These are phyloP conservation scores for Saccharomyces paradoxus DNA, from an alignment of 805 yeast species.

Conservation along the genomic window DNA sequence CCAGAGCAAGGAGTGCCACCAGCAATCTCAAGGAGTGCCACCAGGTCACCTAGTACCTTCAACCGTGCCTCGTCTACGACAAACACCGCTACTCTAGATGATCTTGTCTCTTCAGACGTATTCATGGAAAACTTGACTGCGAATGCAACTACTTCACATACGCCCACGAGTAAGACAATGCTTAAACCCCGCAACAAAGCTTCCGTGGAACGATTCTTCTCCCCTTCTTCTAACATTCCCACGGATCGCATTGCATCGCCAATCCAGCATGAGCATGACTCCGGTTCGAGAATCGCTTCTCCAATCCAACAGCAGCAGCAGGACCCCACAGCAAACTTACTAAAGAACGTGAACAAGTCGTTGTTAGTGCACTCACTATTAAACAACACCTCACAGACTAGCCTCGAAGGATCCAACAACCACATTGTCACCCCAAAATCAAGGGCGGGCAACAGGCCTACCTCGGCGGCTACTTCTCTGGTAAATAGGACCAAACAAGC, in stretches of 20 bases:
- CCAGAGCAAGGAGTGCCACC: not conserved
- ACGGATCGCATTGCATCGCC: not conserved
- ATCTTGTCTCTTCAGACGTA: conserved; percentile 24
- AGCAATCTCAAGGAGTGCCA: conserved; percentile 4
- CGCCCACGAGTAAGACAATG: conserved; percentile 18
- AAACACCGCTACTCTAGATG: conserved; percentile 4
- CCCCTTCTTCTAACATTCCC: conserved; percentile 21
- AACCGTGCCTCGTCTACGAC: not conserved
- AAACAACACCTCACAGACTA: conserved; percentile 15
- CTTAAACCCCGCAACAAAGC: conserved; percentile 15
- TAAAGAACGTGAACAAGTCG: conserved; percentile 25
- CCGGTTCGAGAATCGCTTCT: conserved; percentile 2
- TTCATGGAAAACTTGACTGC: conserved; percentile 33
- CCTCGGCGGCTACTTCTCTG: not conserved
- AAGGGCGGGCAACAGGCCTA: not conserved
- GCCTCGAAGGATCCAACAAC: conserved; percentile 12
- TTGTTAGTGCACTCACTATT: conserved; percentile 20
- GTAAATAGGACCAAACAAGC: conserved; percentile 4
- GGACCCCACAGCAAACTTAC: conserved; percentile 21
- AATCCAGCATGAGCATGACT: conserved; percentile 5
- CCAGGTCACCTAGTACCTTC: conserved; percentile 5
- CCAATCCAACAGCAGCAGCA: not conserved
- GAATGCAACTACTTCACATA: conserved; percentile 22
- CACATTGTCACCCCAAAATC: not conserved
- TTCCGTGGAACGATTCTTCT: conserved; percentile 50